phyloP scores from a whole-genome alignment of 192 early-diverging fungal genomes.

The Backusella liffmaniae region DNA sequence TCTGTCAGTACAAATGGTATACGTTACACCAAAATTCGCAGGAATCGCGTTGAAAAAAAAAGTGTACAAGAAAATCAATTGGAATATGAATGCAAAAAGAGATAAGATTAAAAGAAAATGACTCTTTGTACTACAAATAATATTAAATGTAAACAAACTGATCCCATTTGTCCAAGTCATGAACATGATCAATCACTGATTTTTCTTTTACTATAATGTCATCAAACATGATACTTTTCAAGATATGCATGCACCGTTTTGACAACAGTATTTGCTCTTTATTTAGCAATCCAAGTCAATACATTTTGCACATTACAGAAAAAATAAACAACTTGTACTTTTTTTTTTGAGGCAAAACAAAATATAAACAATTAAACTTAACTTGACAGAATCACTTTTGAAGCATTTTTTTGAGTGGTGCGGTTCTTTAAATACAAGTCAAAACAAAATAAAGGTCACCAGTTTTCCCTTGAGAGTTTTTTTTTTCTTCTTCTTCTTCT shows the following conservation, averaged over 20 bases:
- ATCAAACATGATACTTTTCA: background rate
- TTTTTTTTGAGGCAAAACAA: background rate
- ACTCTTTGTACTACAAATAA: background rate
- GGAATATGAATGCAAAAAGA: no score
- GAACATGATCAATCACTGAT: background rate
- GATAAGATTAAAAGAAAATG: background rate
- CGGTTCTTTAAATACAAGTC: slow-evolving; percentile 1
- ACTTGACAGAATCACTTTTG: background rate
- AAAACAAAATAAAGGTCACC: background rate
- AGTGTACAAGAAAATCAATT: no score
- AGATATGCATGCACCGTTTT: no score
- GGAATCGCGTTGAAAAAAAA: no score
- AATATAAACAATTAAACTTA: background rate
- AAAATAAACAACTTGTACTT: no score
- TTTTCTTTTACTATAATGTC: background rate
- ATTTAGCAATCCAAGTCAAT: no score
- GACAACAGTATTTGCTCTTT: no score
- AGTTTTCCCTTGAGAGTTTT: background rate
- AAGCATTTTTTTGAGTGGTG: background rate
- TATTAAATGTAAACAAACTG: background rate
- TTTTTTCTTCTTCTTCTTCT: background rate
- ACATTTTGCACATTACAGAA: no score
- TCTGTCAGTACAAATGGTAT: no score
- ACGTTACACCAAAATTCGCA: background rate
- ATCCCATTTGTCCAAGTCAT: background rate